Conservation (phyloP, 257 asterid species). For the Leptodermis oblonga region DNA sequence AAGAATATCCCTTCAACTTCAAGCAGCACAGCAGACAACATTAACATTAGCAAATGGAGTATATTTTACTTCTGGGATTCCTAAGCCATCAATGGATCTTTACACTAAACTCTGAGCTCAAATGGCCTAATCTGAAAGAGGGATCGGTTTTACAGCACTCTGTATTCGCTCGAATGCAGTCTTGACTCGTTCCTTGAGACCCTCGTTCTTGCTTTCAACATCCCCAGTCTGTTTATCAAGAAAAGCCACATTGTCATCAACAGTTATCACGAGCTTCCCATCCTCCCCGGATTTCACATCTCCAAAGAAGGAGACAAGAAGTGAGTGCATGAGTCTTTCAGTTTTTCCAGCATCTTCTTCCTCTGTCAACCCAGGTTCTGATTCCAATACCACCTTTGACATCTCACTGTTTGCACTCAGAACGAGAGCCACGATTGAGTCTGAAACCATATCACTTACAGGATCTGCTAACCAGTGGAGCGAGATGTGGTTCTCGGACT, state of each 20-base stretch:
- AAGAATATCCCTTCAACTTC: neutral
- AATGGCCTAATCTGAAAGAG: conserved; percentile 40
- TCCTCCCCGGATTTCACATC: conserved; percentile 66
- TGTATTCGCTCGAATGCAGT: conserved; percentile 61
- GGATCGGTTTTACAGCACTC: conserved; percentile 80
- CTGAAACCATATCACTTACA: conserved; percentile 91
- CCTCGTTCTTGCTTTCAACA: conserved; percentile 76
- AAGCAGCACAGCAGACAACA: neutral
- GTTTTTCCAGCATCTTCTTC: conserved; percentile 61
- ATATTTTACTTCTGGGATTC: neutral
- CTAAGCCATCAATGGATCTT: neutral
- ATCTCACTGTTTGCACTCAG: conserved; percentile 74
- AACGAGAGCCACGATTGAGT: conserved; percentile 79
- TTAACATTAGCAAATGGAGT: neutral
- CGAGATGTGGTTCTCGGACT: conserved; percentile 78
- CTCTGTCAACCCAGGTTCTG: conserved; percentile 39
- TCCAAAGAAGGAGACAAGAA: conserved; percentile 84
- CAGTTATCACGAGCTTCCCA: conserved; percentile 61
- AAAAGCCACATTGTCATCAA: conserved; percentile 65
- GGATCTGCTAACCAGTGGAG: conserved; percentile 98
- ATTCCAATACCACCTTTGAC: conserved; percentile 59
- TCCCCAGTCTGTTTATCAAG: conserved; percentile 78
- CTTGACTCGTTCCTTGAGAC: conserved; percentile 77
- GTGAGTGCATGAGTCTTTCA: conserved; percentile 73
- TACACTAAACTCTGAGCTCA: neutral